Evolutionary conservation across 163 green algal genomes (phyloP).

Genomic region (Volvox carteri): DNA sequence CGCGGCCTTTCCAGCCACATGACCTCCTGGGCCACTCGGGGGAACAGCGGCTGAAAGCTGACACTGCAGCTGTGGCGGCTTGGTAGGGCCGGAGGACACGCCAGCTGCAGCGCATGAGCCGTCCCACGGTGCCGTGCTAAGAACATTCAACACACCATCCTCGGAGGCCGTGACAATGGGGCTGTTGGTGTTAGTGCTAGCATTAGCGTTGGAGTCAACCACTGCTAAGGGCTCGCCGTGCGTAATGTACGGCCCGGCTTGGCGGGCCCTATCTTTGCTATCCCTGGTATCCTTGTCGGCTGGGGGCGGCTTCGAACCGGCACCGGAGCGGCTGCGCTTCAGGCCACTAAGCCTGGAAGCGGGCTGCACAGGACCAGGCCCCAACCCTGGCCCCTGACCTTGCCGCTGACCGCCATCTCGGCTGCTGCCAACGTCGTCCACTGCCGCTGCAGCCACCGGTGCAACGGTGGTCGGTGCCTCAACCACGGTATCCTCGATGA

Average conservation of each 20-base stretch:
- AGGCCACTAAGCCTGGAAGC: not conserved
- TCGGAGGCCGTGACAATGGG: no score
- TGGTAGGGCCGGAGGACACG: not conserved
- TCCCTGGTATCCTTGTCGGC: not conserved
- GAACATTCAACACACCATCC: no score
- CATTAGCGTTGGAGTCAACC: conserved; percentile 3
- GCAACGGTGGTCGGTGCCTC: not conserved
- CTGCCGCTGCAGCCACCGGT: not conserved
- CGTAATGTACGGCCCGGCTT: no score
- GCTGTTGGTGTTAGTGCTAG: no score
- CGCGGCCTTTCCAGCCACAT: not conserved
- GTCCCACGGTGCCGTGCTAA: not conserved
- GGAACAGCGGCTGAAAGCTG: not conserved
- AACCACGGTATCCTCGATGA: not conserved
- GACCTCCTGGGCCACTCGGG: no score
- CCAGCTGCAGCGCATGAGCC: not conserved
- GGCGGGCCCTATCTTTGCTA: no score
- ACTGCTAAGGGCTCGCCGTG: not conserved
- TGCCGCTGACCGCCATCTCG: not conserved
- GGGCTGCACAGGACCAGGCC: not conserved
- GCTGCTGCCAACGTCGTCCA: not conserved
- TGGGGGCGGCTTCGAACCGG: not conserved
- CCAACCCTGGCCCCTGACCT: not conserved
- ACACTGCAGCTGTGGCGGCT: not conserved
- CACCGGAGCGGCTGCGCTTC: conserved; percentile 19